Evolutionary conservation across 2,329 filamentous ascomycete genomes (phyloP).

Genomic region (Neofusicoccum parvum): DNA sequence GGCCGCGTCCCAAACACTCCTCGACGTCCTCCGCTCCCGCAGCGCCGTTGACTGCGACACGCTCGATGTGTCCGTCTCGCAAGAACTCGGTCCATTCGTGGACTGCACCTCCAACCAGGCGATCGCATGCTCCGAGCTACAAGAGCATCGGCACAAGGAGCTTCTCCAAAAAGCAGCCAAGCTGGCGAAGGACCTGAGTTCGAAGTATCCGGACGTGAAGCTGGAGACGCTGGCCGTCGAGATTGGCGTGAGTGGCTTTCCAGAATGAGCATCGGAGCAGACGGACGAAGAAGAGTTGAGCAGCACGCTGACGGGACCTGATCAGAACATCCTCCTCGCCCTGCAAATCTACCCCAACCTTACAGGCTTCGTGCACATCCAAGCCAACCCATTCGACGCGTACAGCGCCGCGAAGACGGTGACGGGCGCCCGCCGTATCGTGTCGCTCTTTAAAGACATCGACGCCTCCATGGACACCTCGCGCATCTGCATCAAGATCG

Average conservation of each 20-base stretch:
- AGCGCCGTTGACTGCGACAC: constrained; percentile 23
- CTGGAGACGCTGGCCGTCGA: constrained; percentile 58
- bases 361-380: constrained; percentile 58
- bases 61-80: constrained; percentile 20
- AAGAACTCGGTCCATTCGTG: constrained; percentile 21
- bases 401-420: constrained; percentile 55
- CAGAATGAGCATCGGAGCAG: no score
- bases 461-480: constrained; percentile 37
- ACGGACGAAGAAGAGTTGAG: no score
- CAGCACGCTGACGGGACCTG: background rate
- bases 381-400: constrained; percentile 60
- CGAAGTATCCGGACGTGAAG: constrained; percentile 39
- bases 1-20: constrained; percentile 17
- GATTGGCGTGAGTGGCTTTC: constrained; percentile 47
- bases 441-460: constrained; percentile 50
- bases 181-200: constrained; percentile 36
- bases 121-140: constrained; percentile 22
- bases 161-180: constrained; percentile 42
- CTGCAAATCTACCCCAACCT: constrained; percentile 54
- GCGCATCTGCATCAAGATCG: constrained; percentile 65
- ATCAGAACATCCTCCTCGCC: constrained; percentile 58
- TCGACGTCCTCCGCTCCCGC: constrained; percentile 21
- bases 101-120: constrained; percentile 26
- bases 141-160: constrained; percentile 22
- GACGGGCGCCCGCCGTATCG: constrained; percentile 42